Percentiles rank a stretch among this genome's conserved stretches.
These are phyloP conservation scores for Zygosaccharomyces pseudobailii DNA, from an alignment of 1,139 yeast genomes.

Conservation along the genomic window DNA sequence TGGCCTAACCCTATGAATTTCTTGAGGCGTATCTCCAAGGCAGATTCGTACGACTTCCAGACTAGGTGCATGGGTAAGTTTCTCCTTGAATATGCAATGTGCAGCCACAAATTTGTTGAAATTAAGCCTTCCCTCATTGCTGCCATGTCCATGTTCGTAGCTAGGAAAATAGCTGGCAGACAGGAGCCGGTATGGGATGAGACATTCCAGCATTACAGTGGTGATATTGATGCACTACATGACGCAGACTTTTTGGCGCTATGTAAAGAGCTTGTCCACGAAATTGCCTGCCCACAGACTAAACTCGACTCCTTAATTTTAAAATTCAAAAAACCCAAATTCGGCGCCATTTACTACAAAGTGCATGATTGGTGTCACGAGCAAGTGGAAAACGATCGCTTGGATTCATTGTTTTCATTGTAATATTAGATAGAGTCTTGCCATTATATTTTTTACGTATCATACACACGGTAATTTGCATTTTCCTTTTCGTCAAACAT, in stretches of 20 bases:
- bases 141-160: conserved; percentile 86
- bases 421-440: conserved; percentile 6
- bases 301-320: conserved; percentile 24
- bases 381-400: conserved; percentile 10
- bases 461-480: conserved; percentile 2
- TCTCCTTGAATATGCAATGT: conserved; percentile 71
- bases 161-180: conserved; percentile 53
- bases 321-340: conserved; percentile 24
- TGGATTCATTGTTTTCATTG: conserved; percentile 29
- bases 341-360: conserved; percentile 19
- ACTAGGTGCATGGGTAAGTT: conserved; percentile 88
- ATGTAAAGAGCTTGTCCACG: conserved; percentile 23
- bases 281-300: conserved; percentile 27
- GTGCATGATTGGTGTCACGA: conserved; percentile 18
- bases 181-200: conserved; percentile 62
- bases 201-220: conserved; percentile 78
- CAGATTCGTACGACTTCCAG: conserved; percentile 87
- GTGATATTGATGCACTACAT: conserved; percentile 46
- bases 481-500: background rate
- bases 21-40: conserved; percentile 84
- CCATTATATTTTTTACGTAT: background rate
- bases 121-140: conserved; percentile 77
- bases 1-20: conserved; percentile 95
- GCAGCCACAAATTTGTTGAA: conserved; percentile 75
- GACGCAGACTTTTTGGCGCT: conserved; percentile 21